phyloP scores from a whole-genome alignment of 331 rosid genomes.

The Telfairia occidentalis region DNA sequence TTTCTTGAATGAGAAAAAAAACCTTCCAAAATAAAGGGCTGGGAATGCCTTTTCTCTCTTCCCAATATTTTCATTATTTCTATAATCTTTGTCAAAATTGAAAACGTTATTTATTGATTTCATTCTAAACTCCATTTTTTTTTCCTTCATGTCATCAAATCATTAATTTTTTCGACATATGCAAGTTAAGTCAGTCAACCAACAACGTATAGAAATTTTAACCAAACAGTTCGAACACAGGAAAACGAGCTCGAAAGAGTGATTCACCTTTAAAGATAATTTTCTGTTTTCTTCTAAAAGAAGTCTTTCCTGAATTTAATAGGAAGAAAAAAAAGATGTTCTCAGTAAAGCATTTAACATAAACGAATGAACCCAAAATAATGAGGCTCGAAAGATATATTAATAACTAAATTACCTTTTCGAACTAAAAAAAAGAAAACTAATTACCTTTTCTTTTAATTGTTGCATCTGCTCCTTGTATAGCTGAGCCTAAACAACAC shows the following conservation, averaged over 20 bases:
- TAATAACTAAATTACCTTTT: slow-evolving; percentile 27
- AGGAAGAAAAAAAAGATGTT: background rate
- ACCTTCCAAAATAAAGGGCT: too few relatives aligned
- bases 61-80: too few relatives aligned
- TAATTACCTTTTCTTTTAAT: slow-evolving; percentile 39
- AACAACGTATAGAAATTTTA: background rate
- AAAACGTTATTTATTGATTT: too few relatives aligned
- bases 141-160: too few relatives aligned
- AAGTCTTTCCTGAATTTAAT: slow-evolving; percentile 30
- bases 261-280: slow-evolving; percentile 29
- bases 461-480: slow-evolving; percentile 26
- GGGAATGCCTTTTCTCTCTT: too few relatives aligned
- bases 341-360: background rate
- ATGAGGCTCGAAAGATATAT: background rate
- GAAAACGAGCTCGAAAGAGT: background rate
- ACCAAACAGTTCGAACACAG: background rate
- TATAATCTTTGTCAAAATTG: too few relatives aligned
- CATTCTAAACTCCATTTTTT: too few relatives aligned
- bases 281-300: slow-evolving; percentile 32
- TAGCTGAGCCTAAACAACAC: slow-evolving; percentile 35
- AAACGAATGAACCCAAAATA: background rate
- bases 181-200: background rate
- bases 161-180: too few relatives aligned
- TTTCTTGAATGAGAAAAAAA: too few relatives aligned
- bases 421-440: too few relatives aligned